phyloP scores from a whole-genome alignment of 371 early-diverging fungal species.

The Batkoa obscura region DNA sequence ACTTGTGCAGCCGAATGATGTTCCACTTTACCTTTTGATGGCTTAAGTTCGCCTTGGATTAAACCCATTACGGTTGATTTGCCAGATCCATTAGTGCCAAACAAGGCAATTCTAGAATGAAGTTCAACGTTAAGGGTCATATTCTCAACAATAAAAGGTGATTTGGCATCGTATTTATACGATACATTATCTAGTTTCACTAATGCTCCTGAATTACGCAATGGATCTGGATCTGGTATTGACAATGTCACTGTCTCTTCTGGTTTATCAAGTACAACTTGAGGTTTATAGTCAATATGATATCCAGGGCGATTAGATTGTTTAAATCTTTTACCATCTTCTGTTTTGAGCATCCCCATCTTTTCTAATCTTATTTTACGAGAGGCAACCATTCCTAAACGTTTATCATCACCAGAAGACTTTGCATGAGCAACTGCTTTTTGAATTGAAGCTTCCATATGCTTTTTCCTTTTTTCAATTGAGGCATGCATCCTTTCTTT shows the following conservation, averaged over 20 bases:
- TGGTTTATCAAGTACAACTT: constrained; percentile 34
- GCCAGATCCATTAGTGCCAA: constrained; percentile 67
- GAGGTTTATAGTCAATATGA: constrained; percentile 18
- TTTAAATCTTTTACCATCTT: constrained; percentile 44
- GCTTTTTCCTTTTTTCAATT: constrained; percentile 33
- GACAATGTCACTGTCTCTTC: constrained; percentile 26
- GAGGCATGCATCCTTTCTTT: constrained; percentile 26
- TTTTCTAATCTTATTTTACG: constrained; percentile 44
- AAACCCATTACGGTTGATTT: constrained; percentile 70
- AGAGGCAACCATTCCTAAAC: constrained; percentile 42
- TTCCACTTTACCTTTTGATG: constrained; percentile 32
- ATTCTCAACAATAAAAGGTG: constrained; percentile 17
- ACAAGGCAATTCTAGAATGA: constrained; percentile 35
- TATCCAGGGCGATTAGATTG: constrained; percentile 37
- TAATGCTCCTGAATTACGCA: constrained; percentile 36
- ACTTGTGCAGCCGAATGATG: constrained; percentile 32
- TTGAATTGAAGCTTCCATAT: constrained; percentile 36
- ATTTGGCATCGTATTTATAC: constrained; percentile 22
- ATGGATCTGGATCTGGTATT: constrained; percentile 29
- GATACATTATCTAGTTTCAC: constrained; percentile 38
- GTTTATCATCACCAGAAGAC: constrained; percentile 54
- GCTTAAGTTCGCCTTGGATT: constrained; percentile 30
- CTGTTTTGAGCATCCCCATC: constrained; percentile 39
- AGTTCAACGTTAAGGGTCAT: constrained; percentile 40
- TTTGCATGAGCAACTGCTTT: constrained; percentile 43